Percentiles rank a stretch among this genome's conserved stretches.
Conservation (phyloP, 192 early-diverging fungal genomes). For the Coemansia sp. region DNA sequence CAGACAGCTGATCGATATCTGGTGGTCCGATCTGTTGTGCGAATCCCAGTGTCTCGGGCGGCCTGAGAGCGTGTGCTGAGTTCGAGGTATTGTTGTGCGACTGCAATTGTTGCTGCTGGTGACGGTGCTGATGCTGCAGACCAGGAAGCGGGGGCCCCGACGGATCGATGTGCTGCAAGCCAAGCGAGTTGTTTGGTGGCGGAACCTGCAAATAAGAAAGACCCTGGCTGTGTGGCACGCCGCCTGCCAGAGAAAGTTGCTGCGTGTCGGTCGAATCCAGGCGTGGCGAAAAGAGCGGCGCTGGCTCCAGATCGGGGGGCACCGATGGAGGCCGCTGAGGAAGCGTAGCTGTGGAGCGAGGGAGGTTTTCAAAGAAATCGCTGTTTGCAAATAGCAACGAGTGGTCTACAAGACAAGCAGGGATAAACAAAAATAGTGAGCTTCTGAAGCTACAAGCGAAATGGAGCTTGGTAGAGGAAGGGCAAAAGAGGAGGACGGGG, state of each 20-base stretch:
- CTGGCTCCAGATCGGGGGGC: constrained; percentile 43
- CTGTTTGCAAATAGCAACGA: constrained; percentile 33
- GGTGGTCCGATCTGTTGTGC: constrained; percentile 12
- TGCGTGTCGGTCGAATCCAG: constrained; percentile 6
- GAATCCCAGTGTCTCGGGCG: background rate
- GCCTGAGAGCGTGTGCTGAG: background rate
- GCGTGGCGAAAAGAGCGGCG: constrained; percentile 33
- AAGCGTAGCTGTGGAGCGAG: constrained; percentile 10
- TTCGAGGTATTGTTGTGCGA: background rate
- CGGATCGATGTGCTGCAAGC: constrained; percentile 10
- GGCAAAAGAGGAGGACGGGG: background rate
- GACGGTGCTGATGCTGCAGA: background rate
- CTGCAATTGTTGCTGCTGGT: constrained; percentile 1
- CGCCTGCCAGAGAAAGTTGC: background rate
- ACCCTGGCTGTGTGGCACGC: background rate
- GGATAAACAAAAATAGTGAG: background rate
- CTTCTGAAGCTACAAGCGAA: background rate
- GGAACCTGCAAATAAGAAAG: background rate
- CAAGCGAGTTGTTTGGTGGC: constrained; percentile 12
- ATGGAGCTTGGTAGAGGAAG: background rate
- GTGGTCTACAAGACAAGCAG: constrained; percentile 28
- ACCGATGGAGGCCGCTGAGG: constrained; percentile 47
- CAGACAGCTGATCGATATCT: constrained; percentile 7
- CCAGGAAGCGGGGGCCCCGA: background rate
- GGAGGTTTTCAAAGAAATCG: constrained; percentile 41